These are phyloP conservation scores for Ceratocystis colombiana DNA, from an alignment of 2,329 filamentous ascomycete genomes.

Conservation along the genomic window DNA sequence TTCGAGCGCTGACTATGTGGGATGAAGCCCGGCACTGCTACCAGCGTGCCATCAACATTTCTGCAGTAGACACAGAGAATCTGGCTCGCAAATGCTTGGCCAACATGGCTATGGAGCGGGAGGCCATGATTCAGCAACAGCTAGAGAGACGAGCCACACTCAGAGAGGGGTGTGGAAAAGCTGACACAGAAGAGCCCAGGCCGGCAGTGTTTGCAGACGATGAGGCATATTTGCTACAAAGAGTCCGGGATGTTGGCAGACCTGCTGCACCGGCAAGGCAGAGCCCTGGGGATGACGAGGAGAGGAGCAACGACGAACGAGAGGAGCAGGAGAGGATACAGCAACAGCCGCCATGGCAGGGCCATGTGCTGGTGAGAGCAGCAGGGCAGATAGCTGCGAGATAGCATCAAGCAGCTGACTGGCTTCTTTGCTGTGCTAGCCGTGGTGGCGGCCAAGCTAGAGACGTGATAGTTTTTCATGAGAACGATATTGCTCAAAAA, in stretches of 20 bases:
- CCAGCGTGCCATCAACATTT: slow-evolving; percentile 25
- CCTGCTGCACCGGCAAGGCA: slow-evolving; percentile 4
- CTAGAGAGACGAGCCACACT: slow-evolving; percentile 18
- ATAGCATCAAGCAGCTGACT: neutral
- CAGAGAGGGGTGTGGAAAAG: neutral
- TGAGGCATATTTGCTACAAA: slow-evolving; percentile 23
- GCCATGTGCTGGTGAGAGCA: neutral
- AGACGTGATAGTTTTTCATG: neutral
- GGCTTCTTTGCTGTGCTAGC: neutral
- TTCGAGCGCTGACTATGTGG: slow-evolving; percentile 28
- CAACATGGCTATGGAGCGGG: slow-evolving; percentile 22
- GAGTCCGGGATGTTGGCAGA: slow-evolving; percentile 22
- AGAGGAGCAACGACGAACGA: neutral
- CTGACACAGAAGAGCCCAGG: slow-evolving; percentile 13
- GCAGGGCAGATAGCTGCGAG: neutral
- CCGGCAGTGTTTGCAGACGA: slow-evolving; percentile 4
- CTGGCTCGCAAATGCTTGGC: slow-evolving; percentile 20
- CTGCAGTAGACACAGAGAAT: slow-evolving; percentile 1
- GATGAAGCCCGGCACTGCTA: slow-evolving; percentile 27
- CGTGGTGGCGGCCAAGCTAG: neutral
- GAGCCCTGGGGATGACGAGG: neutral
- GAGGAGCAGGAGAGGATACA: slow-evolving; percentile 4
- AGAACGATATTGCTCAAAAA: slow-evolving; percentile 4
- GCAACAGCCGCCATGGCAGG: slow-evolving; percentile 6
- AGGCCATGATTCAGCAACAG: slow-evolving; percentile 17